Base-by-base conservation (phyloP, 805 yeast species). In the Nadsonia fulvescens region DNA sequence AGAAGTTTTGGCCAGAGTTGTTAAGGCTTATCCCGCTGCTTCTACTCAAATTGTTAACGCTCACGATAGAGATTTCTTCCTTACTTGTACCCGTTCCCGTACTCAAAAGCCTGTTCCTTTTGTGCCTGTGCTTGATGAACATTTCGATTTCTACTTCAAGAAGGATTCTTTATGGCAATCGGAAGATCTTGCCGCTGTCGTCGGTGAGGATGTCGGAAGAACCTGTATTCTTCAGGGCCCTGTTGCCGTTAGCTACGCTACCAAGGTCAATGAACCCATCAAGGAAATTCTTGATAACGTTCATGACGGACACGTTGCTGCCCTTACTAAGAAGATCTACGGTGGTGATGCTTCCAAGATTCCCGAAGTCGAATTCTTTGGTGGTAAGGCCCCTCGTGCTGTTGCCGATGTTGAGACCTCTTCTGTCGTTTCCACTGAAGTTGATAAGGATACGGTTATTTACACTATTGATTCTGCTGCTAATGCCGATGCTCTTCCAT, bases 171-270 rank as follows among this genome's bases (percentile, higher is more conserved):
- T 89, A 51, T 89, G 98, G 98, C 99, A 89, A 65, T 77, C 93
- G 13, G 96, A 89, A 62, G 86, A 79, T 50, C 66, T 89, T 48
- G 95, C 82, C 51, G 78, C 95, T 33, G 96, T 89, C 47, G 83
- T 79, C 38, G 96, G 66, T 39, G 81, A 76, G 44, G 99, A 89
- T 51, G 96, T 89, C 35, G 83, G 83, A 55, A 76, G 98, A 65
- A 86, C 95, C n/a, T 91, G 98, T 76, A 82, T 89, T 40, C 66
- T 89, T 45, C 94, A 82, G 44, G 96, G 98, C 42, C 99, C 99
- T 27, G 96, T 89, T 39, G 93, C 99, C 42, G 94, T 93, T 42
- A 82, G 73, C 56, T 83, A 60, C 61, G 72, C 95, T 42, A 76
- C 64, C 44, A 61, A 63, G 46, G 89, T 78, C 34, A 72, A 89